Evolutionary conservation across 345 rosid species (phyloP).

Genomic region (Melaleuca alternifolia): DNA sequence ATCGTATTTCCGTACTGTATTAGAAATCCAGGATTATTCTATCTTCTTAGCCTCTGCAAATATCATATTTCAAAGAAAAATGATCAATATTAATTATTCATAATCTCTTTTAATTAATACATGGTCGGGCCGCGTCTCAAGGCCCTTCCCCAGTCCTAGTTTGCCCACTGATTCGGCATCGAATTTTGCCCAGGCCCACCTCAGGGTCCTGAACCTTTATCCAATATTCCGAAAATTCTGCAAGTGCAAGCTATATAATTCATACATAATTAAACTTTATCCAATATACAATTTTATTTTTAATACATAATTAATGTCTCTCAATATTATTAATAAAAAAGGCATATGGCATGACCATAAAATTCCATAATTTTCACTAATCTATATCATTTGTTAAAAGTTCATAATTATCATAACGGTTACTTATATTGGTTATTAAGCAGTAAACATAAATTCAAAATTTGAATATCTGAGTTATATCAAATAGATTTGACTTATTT

Average conservation of each 20-base stretch:
- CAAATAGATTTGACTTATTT: not conserved
- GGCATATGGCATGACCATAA: not conserved
- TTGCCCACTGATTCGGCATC: not conserved
- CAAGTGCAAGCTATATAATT: not conserved
- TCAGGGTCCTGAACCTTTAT: not conserved
- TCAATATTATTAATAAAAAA: not conserved
- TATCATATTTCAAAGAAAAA: not conserved
- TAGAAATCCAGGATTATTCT: not conserved
- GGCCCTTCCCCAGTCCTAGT: not conserved
- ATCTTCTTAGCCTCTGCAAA: not conserved
- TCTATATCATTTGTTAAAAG: fast-evolving
- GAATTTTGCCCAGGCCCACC: not conserved
- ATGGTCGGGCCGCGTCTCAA: not conserved
- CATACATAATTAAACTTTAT: no score
- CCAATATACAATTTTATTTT: not conserved
- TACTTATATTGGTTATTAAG: not conserved
- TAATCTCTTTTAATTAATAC: not conserved
- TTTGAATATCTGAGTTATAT: not conserved
- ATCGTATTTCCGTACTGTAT: not conserved
- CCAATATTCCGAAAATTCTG: not conserved
- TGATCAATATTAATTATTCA: not conserved
- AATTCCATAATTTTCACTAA: not conserved
- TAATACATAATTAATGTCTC: not conserved
- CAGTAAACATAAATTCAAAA: not conserved
- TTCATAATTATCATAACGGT: not conserved